Evolutionary conservation across 202 grass and related monocot genomes (phyloP), one percentile per base, ranked within the genome.

Genomic region (Carex arenaria): DNA sequence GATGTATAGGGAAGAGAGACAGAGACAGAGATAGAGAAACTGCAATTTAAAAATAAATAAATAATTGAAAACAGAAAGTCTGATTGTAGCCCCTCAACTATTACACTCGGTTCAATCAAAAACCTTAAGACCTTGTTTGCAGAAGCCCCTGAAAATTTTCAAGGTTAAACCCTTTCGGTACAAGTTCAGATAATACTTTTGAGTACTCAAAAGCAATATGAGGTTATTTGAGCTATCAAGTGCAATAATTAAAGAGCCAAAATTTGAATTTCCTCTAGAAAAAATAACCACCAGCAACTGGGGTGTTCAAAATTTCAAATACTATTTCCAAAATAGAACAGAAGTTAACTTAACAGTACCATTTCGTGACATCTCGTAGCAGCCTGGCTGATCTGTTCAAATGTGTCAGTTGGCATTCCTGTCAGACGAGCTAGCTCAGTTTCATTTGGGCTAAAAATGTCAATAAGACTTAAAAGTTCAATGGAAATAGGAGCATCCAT

Each of bases 371-470:
- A 95, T 92, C 86, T 84, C 23, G 20, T 67, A 80, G 85, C 93
- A 82, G 93, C 96, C 69, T 87, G 86, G 66, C 67, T 84, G 73
- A 94, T 99, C 83, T 95, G 93, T 80, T 99, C 89, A 88, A 94
- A 92, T 55, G 89, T 88, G 8, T 93, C 96, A 10, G 96, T 95
- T 78, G 85, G 83, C 91, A 95, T 82, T 81, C 89, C 89, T 72
- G 93, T 94, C 80, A 99, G 84, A 71, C 93, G 91, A 34, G 91
- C 91, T 64, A 98, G 75, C 73, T 98, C 96, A 45, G 93, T 95
- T 93, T 99, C 96, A 92, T 99, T 99, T 71, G 96, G 96, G 86
- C 96, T 99, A 67, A 99, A 99, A 68, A 99, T 89, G 43, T 95
- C 96, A 45, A 99, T 91, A 38, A 95, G 89, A 14, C 73, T 90